phyloP scores from a whole-genome alignment of 2,329 filamentous ascomycete genomes.

The Conoideocrella luteorostrata region DNA sequence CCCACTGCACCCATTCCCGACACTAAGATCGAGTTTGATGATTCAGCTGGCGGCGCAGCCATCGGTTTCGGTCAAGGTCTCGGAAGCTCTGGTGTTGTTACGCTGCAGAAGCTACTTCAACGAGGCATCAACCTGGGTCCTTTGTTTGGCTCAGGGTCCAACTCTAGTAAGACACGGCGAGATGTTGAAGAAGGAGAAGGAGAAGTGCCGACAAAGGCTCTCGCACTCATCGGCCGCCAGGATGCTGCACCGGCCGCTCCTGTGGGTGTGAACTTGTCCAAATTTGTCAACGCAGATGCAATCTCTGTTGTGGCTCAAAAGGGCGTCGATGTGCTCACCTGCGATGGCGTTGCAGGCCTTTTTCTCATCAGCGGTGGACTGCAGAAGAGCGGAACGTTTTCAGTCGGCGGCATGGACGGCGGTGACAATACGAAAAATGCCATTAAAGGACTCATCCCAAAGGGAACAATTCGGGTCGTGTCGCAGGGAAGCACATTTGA shows the following conservation, averaged over 20 bases:
- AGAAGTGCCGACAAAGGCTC: not conserved
- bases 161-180: not conserved
- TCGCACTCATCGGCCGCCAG: conserved; percentile 1
- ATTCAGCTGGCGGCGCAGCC: conserved; percentile 27
- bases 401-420: not conserved
- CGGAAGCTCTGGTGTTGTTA: conserved; percentile 25
- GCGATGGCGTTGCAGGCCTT: conserved; percentile 27
- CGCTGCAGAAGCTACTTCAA: conserved; percentile 22
- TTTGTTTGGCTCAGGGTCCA: not conserved
- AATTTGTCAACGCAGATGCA: conserved; percentile 20
- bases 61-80: conserved; percentile 29
- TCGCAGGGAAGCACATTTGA: conserved; percentile 21
- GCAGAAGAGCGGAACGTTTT: conserved; percentile 16
- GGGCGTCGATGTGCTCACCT: conserved; percentile 22
- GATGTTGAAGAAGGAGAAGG: not conserved
- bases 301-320: conserved; percentile 23
- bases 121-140: conserved; percentile 11
- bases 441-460: conserved; percentile 19
- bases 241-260: not conserved
- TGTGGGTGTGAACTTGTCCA: conserved; percentile 17
- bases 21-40: conserved; percentile 24
- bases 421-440: conserved; percentile 10
- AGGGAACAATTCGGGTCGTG: conserved; percentile 18
- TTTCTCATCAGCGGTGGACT: conserved; percentile 21
- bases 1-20: conserved; percentile 14